Evolutionary conservation across 257 asterid genomes (phyloP).

Genomic region (Ballota nigra): DNA sequence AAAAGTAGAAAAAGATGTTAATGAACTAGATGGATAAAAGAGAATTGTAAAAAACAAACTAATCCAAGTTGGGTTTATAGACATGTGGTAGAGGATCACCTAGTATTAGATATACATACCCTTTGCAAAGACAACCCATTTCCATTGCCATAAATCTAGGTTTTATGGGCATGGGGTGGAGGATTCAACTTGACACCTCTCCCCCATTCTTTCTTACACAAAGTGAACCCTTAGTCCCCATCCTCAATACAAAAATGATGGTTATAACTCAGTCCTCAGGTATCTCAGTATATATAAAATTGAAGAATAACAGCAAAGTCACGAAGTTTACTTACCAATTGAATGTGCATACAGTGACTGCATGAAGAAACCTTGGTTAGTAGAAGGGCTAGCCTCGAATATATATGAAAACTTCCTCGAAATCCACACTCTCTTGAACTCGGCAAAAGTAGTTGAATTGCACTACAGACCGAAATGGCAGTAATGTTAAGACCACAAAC

Average conservation of each 20-base stretch:
- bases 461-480: slow-evolving; percentile 36
- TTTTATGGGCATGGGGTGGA: no score
- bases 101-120: not conserved
- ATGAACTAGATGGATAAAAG: not conserved
- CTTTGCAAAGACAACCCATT: not conserved
- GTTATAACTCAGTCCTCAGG: not conserved
- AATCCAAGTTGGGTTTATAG: not conserved
- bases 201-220: no score
- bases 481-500: not conserved
- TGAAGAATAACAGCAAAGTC: not conserved
- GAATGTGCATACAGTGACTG: slow-evolving; percentile 80
- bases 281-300: not conserved
- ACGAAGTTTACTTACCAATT: slow-evolving; percentile 40
- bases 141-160: not conserved
- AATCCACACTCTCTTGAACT: slow-evolving; percentile 76
- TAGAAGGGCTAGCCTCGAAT: slow-evolving; percentile 79
- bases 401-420: slow-evolving; percentile 70
- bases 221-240: not conserved
- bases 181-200: no score
- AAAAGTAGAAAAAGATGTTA: not conserved
- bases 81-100: not conserved
- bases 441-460: slow-evolving; percentile 54
- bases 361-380: slow-evolving; percentile 79
- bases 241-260: not conserved
- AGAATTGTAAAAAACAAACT: not conserved